These are phyloP conservation scores for Prinsepia uniflora DNA, from an alignment of 306 rosid genomes.

Conservation along the genomic window DNA sequence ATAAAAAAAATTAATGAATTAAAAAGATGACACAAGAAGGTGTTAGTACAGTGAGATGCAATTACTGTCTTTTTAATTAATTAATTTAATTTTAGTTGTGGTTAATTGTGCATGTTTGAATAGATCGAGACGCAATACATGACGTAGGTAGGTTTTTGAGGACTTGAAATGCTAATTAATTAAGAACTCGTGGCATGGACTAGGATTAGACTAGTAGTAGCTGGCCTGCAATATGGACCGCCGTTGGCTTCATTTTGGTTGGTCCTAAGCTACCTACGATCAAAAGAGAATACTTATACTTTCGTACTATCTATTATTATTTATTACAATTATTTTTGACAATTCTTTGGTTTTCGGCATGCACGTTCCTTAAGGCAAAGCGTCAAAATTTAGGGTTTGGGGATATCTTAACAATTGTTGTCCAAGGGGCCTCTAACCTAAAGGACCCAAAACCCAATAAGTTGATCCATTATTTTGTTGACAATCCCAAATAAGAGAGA, in stretches of 20 bases:
- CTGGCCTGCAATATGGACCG: not conserved
- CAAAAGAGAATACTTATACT: not conserved
- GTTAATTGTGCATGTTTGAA: not conserved
- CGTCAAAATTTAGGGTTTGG: not conserved
- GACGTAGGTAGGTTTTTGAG: conserved; percentile 29
- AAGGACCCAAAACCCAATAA: not conserved
- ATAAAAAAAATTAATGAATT: too few species aligned
- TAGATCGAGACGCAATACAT: conserved; percentile 28
- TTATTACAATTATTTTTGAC: not conserved
- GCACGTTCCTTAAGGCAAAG: not conserved
- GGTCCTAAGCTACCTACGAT: not conserved
- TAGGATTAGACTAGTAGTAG: not conserved
- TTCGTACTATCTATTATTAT: not conserved
- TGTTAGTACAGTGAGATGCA: too few species aligned
- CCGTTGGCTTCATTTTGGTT: not conserved
- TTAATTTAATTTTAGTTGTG: not conserved
- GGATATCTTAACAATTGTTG: not conserved
- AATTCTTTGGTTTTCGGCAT: not conserved
- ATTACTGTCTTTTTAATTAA: not conserved
- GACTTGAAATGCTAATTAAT: not conserved
- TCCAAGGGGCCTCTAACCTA: not conserved
- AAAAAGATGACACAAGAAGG: too few species aligned
- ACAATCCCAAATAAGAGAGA: not conserved
- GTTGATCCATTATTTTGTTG: not conserved
- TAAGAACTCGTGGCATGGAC: conserved; percentile 21